Percentiles rank a stretch among this genome's conserved stretches.
These are phyloP conservation scores for Lavandula angustifolia DNA, from an alignment of 257 asterid species.

Conservation along the genomic window DNA sequence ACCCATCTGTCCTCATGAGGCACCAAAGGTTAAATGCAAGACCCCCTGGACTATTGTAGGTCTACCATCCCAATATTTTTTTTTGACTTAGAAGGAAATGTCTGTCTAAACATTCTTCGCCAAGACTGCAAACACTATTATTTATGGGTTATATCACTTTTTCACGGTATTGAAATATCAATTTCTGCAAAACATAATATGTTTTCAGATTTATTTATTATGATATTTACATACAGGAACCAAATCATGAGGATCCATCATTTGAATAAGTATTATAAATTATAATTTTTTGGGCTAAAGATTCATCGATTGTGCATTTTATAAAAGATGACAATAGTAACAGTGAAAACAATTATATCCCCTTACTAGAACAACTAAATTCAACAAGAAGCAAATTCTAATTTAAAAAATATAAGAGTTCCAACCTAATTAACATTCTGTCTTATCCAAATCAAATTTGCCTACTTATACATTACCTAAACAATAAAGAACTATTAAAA, in stretches of 20 bases:
- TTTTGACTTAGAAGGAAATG: conserved; percentile 95
- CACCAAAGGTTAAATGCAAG: conserved; percentile 99
- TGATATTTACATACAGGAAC: conserved; percentile 59
- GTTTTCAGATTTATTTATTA: conserved; percentile 22
- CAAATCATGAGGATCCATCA: conserved; percentile 97
- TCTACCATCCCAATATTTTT: conserved; percentile 97
- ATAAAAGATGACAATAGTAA: too few species aligned
- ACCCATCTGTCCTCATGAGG: conserved; percentile 92
- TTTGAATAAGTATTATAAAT: too few species aligned
- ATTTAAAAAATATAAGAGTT: too few species aligned
- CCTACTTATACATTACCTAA: too few species aligned
- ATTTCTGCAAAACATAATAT: not conserved
- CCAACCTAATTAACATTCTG: too few species aligned
- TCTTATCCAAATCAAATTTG: too few species aligned
- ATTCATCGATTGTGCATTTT: too few species aligned
- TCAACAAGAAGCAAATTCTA: too few species aligned
- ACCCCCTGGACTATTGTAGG: conserved; percentile 55
- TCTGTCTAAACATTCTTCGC: conserved; percentile 95
- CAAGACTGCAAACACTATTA: conserved; percentile 97
- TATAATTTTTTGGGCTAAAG: too few species aligned
- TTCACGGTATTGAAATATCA: conserved; percentile 63
- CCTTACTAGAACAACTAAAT: too few species aligned
- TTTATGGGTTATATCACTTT: conserved; percentile 90
- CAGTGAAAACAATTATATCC: too few species aligned
- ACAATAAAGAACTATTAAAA: too few species aligned